Conservation (phyloP, 495 filamentous ascomycete genomes). For the Diplogelasinospora grovesii region DNA sequence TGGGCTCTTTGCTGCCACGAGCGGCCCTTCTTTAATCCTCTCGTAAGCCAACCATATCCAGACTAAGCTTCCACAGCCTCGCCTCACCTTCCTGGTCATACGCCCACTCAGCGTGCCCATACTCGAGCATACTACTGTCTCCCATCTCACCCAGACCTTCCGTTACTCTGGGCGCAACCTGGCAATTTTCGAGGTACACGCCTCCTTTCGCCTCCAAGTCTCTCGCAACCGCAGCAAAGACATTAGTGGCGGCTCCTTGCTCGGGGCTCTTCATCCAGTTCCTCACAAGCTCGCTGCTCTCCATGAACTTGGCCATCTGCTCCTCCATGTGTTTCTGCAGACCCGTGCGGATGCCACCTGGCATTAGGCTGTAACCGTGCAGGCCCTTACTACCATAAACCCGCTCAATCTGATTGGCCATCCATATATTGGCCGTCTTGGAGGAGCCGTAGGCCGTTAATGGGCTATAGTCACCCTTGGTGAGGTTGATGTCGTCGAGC, state of each 20-base stretch:
- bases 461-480: constrained; percentile 2
- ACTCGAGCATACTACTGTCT: no score
- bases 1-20: no score
- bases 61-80: no score
- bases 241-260: constrained; percentile 47
- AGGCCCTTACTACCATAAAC: constrained; percentile 1
- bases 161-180: no score
- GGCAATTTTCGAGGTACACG: constrained; percentile 34
- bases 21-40: no score
- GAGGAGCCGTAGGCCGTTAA: constrained; percentile 3
- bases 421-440: constrained; percentile 11
- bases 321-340: constrained; percentile 1
- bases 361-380: background rate
- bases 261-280: constrained; percentile 33
- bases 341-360: constrained; percentile 3
- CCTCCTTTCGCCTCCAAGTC: constrained; percentile 37
- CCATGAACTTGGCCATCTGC: no score
- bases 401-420: constrained; percentile 8
- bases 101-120: no score
- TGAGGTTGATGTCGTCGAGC: constrained; percentile 6
- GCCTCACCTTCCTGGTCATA: no score
- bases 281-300: no score
- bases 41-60: no score
- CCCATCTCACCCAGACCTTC: no score
- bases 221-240: constrained; percentile 39